Percentiles rank a stretch among this genome's conserved stretches.
Conservation (phyloP, 208 protist species). For the Wallacemonas collosoma region DNA sequence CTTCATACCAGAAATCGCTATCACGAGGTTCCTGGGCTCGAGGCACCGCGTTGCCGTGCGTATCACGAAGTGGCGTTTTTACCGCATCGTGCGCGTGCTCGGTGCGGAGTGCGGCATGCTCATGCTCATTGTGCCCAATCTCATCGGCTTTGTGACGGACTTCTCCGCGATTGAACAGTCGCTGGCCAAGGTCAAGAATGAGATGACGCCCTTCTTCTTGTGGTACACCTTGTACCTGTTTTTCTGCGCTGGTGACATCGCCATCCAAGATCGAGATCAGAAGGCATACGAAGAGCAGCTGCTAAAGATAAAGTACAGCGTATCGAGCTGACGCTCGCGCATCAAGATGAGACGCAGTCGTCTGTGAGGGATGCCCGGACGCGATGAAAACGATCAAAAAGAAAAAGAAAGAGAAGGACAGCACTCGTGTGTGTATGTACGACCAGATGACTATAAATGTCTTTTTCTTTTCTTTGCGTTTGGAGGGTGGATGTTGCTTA, state of each 20-base stretch:
- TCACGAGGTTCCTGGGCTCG: slow-evolving; percentile 51
- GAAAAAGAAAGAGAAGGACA: not conserved
- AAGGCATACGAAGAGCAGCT: slow-evolving; percentile 41
- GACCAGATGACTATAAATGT: not conserved
- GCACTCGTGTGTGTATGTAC: too few relatives aligned
- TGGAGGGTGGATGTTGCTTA: not conserved
- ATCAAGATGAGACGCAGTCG: not conserved
- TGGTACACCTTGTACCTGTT: slow-evolving; percentile 37
- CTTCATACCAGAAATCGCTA: slow-evolving; percentile 67
- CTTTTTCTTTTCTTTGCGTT: not conserved
- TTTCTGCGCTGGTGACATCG: slow-evolving; percentile 46
- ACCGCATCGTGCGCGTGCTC: slow-evolving; percentile 42
- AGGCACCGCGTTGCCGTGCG: slow-evolving; percentile 20
- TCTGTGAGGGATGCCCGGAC: too few relatives aligned
- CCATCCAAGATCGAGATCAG: slow-evolving; percentile 63
- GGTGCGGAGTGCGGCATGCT: slow-evolving; percentile 44
- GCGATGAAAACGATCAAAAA: not conserved
- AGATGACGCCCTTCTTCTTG: slow-evolving; percentile 22
- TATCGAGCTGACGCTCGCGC: not conserved
- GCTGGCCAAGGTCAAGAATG: slow-evolving; percentile 22
- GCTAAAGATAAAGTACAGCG: slow-evolving; percentile 37
- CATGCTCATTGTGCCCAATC: slow-evolving; percentile 61
- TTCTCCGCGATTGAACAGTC: slow-evolving; percentile 19
- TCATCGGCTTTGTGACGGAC: slow-evolving; percentile 70
- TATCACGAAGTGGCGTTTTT: slow-evolving; percentile 36